Conservation (phyloP, 2,329 filamentous ascomycete species). For the Thermoascus crustaceus region DNA sequence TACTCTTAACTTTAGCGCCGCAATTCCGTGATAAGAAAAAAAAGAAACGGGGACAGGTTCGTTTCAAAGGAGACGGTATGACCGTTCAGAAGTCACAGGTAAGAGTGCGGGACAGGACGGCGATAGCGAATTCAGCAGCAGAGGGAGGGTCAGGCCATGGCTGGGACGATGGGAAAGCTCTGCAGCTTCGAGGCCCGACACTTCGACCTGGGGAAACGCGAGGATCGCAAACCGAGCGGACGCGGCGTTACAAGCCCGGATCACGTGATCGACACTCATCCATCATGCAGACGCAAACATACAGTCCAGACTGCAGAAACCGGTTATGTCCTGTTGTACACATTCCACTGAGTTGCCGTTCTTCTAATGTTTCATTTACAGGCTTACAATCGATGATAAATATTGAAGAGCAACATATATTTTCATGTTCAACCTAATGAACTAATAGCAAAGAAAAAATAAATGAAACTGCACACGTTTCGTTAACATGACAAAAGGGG, state of each 20-base stretch:
- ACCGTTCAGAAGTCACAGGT: background rate
- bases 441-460: slow-evolving; percentile 18
- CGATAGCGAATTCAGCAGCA: background rate
- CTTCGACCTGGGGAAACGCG: slow-evolving; percentile 14
- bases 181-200: slow-evolving; percentile 7
- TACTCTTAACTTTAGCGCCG: too few species aligned
- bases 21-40: too few species aligned
- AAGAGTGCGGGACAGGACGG: background rate
- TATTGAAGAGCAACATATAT: slow-evolving; percentile 20
- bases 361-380: too few species aligned
- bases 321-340: too few species aligned
- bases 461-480: slow-evolving; percentile 16
- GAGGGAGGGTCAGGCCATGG: slow-evolving; percentile 1
- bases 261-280: slow-evolving; percentile 14
- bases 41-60: background rate
- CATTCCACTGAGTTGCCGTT: too few species aligned
- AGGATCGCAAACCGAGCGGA: slow-evolving; percentile 12
- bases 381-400: background rate
- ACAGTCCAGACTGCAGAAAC: too few species aligned
- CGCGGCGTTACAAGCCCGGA: background rate
- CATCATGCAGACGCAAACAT: too few species aligned
- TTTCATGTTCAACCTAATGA: slow-evolving; percentile 23
- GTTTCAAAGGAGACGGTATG: background rate
- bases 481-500: slow-evolving; percentile 21
- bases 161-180: slow-evolving; percentile 5